Evolutionary conservation across 1,139 yeast species (phyloP).

Genomic region (Hemisphaericaspora xylofermentans): DNA sequence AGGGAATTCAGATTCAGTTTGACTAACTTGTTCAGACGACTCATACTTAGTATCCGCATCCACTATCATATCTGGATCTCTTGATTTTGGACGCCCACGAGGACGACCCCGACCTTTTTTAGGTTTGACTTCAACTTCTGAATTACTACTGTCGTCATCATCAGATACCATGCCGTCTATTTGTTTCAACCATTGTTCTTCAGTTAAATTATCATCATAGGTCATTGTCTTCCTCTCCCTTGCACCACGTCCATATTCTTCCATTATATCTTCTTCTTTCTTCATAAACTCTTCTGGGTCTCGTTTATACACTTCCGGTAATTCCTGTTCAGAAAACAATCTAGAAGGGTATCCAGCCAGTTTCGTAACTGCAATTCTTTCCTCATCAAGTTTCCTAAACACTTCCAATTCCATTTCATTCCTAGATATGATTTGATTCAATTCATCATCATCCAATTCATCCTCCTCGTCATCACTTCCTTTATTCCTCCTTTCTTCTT

Average conservation of each 20-base stretch:
- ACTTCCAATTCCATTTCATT: constrained; percentile 55
- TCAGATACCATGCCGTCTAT: constrained; percentile 51
- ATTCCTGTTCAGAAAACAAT: constrained; percentile 57
- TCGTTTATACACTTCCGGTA: constrained; percentile 59
- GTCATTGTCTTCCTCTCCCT: constrained; percentile 62
- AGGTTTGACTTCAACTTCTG: constrained; percentile 22
- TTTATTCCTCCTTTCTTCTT: constrained; percentile 54
- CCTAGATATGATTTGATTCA: constrained; percentile 72
- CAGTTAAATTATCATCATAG: constrained; percentile 71
- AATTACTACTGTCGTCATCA: constrained; percentile 32
- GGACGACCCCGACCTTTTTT: constrained; percentile 28
- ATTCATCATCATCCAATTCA: constrained; percentile 65
- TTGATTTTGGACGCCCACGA: constrained; percentile 22
- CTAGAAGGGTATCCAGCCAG: constrained; percentile 49
- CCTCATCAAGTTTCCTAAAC: constrained; percentile 59
- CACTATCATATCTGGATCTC: too few relatives aligned
- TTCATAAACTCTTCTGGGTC: constrained; percentile 53
- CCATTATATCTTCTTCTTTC: constrained; percentile 38
- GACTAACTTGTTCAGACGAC: constrained; percentile 9
- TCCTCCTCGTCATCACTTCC: constrained; percentile 39
- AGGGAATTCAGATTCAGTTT: constrained; percentile 9
- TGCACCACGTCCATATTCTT: constrained; percentile 60
- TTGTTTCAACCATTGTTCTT: constrained; percentile 73
- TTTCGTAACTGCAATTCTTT: constrained; percentile 42
- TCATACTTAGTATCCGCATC: constrained; percentile 14